These are phyloP conservation scores for Penicillium fimorum DNA, from an alignment of 495 filamentous ascomycete species.

Conservation along the genomic window DNA sequence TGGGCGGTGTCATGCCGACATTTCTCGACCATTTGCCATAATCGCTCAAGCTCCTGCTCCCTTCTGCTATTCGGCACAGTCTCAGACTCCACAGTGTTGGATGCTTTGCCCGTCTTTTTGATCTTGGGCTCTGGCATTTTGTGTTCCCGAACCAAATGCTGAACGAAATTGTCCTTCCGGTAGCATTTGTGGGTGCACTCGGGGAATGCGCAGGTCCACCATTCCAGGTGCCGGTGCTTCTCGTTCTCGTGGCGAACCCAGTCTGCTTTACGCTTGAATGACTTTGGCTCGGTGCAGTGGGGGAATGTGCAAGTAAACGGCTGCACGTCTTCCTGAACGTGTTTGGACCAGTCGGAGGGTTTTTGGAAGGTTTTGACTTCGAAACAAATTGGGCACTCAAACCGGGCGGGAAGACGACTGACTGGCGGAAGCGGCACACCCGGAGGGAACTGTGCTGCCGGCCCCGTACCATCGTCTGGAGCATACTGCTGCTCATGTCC, in stretches of 20 bases:
- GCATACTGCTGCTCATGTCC: conserved; percentile 63
- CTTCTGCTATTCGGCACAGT: conserved; percentile 48
- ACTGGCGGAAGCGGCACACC: conserved; percentile 85
- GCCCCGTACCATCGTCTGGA: conserved; percentile 64
- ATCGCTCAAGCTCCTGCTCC: conserved; percentile 53
- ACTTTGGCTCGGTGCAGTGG: conserved; percentile 81
- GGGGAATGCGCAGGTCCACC: conserved; percentile 81
- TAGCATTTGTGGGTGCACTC: conserved; percentile 86
- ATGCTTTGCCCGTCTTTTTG: conserved; percentile 39
- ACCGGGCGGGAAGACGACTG: conserved; percentile 74
- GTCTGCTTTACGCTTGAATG: conserved; percentile 96
- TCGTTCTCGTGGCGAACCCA: conserved; percentile 98
- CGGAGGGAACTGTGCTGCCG: conserved; percentile 68
- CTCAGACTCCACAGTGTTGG: conserved; percentile 9
- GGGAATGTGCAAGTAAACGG: conserved; percentile 94
- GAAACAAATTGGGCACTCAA: conserved; percentile 92
- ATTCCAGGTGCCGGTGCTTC: conserved; percentile 85
- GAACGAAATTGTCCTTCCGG: conserved; percentile 92
- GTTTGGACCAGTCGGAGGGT: conserved; percentile 97
- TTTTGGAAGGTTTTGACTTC: conserved; percentile 87
- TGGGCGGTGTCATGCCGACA: conserved; percentile 70
- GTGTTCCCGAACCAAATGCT: conserved; percentile 93
- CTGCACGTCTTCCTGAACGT: conserved; percentile 93
- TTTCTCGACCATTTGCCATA: conserved; percentile 75
- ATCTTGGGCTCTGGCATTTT: conserved; percentile 76